Evolutionary conservation across 768 basidiomycete genomes (phyloP).

Genomic region (Naganishia friedmannii): DNA sequence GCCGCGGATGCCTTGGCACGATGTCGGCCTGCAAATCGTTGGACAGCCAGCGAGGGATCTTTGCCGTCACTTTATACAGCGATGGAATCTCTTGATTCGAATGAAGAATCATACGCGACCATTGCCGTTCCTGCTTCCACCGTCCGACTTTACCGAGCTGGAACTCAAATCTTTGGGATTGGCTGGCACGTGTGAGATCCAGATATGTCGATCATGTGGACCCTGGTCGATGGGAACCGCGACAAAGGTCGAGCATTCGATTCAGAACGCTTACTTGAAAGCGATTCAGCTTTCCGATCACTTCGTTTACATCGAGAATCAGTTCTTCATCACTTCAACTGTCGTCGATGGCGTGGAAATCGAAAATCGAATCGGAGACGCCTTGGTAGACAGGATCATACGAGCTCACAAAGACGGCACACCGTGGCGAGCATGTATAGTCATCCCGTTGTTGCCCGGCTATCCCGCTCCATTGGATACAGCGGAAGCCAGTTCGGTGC

Average conservation of each 20-base stretch:
- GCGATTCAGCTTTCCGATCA: conserved; percentile 91
- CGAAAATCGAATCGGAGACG: conserved; percentile 92
- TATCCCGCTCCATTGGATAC: conserved; percentile 92
- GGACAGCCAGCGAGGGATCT: conserved; percentile 94
- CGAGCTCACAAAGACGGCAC: conserved; percentile 75
- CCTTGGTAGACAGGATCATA: conserved; percentile 83
- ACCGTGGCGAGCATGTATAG: conserved; percentile 80
- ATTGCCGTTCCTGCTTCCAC: conserved; percentile 92
- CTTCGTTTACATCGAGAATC: conserved; percentile 90
- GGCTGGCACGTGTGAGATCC: conserved; percentile 93
- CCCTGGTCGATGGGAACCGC: conserved; percentile 95
- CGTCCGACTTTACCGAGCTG: conserved; percentile 80
- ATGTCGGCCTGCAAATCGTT: conserved; percentile 90
- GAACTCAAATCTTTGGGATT: conserved; percentile 76
- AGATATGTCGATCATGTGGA: conserved; percentile 90
- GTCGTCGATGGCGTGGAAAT: conserved; percentile 76
- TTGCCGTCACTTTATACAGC: conserved; percentile 88
- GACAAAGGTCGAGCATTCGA: conserved; percentile 79
- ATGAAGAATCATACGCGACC: conserved; percentile 92
- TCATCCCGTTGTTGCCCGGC: conserved; percentile 88
- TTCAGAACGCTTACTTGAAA: conserved; percentile 90
- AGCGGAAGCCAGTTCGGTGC: conserved; percentile 87
- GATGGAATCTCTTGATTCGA: conserved; percentile 90
- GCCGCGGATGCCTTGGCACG: conserved; percentile 98
- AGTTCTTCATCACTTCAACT: conserved; percentile 61